Conservation (phyloP, 257 asterid species). For the Leonotis leonurus region DNA sequence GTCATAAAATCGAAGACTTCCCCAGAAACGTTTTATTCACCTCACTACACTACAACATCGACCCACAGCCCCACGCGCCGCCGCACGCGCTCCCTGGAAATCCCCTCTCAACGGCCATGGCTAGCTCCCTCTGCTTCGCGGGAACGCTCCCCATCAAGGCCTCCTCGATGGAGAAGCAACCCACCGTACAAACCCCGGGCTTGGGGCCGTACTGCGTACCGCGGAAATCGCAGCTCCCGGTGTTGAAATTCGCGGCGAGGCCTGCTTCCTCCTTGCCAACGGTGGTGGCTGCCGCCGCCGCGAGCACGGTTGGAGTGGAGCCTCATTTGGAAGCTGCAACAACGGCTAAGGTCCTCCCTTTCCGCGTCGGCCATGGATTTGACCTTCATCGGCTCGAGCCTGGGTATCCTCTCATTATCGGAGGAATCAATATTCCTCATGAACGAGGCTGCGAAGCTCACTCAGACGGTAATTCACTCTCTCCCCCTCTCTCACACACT, state of each 20-base stretch:
- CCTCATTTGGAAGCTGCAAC: slow-evolving; percentile 17
- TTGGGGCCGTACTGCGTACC: slow-evolving; percentile 12
- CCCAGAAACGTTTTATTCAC: neutral
- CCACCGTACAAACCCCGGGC: slow-evolving; percentile 5
- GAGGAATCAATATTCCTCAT: slow-evolving; percentile 75
- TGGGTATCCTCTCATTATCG: slow-evolving; percentile 77
- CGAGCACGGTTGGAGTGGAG: slow-evolving; percentile 40
- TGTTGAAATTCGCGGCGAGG: slow-evolving; percentile 25
- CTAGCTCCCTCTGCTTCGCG: slow-evolving; percentile 26
- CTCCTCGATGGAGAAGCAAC: slow-evolving; percentile 20
- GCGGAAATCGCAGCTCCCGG: slow-evolving; percentile 11
- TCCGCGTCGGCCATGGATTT: slow-evolving; percentile 91
- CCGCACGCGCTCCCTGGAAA: slow-evolving; percentile 19
- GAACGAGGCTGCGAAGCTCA: slow-evolving; percentile 93
- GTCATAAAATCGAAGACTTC: neutral
- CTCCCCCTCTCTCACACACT: neutral
- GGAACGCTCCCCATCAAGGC: slow-evolving; percentile 14
- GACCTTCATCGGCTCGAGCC: slow-evolving; percentile 91
- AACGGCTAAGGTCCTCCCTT: slow-evolving; percentile 53
- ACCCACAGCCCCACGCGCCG: slow-evolving; percentile 19
- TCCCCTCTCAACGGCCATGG: slow-evolving; percentile 25
- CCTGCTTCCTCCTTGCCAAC: slow-evolving; percentile 7
- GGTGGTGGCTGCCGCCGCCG: slow-evolving; percentile 24
- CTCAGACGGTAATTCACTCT: slow-evolving; percentile 55
- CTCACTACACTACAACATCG: too few species aligned